A percentile compares a stretch with the other conserved stretches of the same genome.
Conservation (phyloP, 768 basidiomycete genomes). For the Boletus speciosus region DNA sequence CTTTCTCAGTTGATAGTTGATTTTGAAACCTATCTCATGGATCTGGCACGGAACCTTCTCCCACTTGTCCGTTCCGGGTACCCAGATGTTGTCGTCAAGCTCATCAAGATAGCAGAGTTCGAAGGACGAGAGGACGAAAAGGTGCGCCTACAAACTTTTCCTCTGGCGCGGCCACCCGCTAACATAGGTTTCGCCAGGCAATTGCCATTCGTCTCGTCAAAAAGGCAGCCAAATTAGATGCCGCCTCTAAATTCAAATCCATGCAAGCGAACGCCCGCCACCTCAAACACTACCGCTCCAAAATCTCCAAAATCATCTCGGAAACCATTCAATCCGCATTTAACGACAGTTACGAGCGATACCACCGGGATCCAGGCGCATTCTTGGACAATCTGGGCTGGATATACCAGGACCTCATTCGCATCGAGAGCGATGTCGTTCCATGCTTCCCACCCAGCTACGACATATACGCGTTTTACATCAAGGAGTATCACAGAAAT, state of each 20-base stretch:
- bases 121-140: slow-evolving; percentile 95
- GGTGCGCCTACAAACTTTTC: slow-evolving; percentile 38
- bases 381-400: slow-evolving; percentile 82
- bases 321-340: slow-evolving; percentile 74
- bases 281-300: slow-evolving; percentile 93
- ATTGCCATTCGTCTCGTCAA: slow-evolving; percentile 92
- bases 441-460: slow-evolving; percentile 91
- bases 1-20: slow-evolving; percentile 73
- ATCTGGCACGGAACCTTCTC: slow-evolving; percentile 73
- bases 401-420: slow-evolving; percentile 93
- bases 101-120: slow-evolving; percentile 90
- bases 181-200: slow-evolving; percentile 49
- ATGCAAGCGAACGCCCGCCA: slow-evolving; percentile 90
- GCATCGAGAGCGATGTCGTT: slow-evolving; percentile 86
- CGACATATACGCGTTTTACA: slow-evolving; percentile 78
- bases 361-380: slow-evolving; percentile 58
- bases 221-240: slow-evolving; percentile 88
- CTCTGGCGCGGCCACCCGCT: not conserved
- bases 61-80: slow-evolving; percentile 76
- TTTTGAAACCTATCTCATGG: slow-evolving; percentile 84
- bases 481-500: slow-evolving; percentile 88
- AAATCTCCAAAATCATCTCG: slow-evolving; percentile 75
- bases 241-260: slow-evolving; percentile 89
- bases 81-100: slow-evolving; percentile 82
- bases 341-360: slow-evolving; percentile 58